Evolutionary conservation across 768 basidiomycete species (phyloP).

Genomic region (Podaxis sp.): DNA sequence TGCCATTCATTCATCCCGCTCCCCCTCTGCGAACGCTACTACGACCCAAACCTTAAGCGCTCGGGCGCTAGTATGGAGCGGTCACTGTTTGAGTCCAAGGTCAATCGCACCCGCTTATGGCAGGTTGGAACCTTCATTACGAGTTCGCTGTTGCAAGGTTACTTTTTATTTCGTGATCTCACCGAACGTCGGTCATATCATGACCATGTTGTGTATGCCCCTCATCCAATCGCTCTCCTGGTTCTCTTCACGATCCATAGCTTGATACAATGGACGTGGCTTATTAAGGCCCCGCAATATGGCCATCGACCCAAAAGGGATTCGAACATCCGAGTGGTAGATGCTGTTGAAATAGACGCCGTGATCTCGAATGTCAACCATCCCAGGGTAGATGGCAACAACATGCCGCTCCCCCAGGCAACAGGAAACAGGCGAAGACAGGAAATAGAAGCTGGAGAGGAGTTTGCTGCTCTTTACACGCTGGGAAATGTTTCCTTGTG

Average conservation of each 20-base stretch:
- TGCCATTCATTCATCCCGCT: background rate
- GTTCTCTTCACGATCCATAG: background rate
- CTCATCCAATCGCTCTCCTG: background rate
- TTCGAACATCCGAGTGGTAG: background rate
- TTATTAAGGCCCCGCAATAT: background rate
- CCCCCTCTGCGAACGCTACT: background rate
- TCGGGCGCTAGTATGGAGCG: background rate
- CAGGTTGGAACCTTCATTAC: background rate
- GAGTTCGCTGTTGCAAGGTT: background rate
- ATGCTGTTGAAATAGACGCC: background rate
- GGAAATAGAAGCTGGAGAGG: background rate
- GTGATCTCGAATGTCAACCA: background rate
- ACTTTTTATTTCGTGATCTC: background rate
- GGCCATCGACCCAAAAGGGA: background rate
- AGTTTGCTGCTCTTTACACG: background rate
- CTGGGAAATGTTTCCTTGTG: background rate
- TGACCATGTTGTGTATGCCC: background rate
- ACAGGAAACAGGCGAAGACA: background rate
- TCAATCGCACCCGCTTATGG: background rate
- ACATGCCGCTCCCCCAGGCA: background rate
- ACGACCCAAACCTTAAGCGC: background rate
- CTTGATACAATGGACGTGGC: background rate
- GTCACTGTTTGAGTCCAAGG: background rate
- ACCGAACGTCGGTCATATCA: background rate
- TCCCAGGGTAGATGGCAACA: background rate